Evolutionary conservation across 495 filamentous ascomycete genomes (phyloP).

Genomic region (Zalerion maritima): DNA sequence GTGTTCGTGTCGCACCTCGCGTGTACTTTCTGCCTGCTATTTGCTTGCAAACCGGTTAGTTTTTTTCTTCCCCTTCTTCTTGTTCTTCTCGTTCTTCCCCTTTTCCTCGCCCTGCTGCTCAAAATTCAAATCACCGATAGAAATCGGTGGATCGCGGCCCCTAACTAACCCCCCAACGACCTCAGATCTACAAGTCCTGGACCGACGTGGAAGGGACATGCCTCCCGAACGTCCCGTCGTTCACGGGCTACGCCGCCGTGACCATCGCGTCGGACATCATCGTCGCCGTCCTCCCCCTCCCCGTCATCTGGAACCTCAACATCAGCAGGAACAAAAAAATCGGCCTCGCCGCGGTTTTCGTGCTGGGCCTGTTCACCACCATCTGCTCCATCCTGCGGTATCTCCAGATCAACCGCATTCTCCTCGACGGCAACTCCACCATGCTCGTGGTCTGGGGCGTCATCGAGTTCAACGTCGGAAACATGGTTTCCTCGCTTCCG

Average conservation of each 20-base stretch:
- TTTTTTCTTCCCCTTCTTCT: neutral
- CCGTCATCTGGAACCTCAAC: slow-evolving; percentile 35
- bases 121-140: neutral
- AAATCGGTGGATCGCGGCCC: no score
- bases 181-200: slow-evolving; percentile 36
- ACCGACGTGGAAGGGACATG: slow-evolving; percentile 26
- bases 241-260: slow-evolving; percentile 37
- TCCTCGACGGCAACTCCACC: slow-evolving; percentile 40
- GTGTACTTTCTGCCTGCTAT: slow-evolving; percentile 34
- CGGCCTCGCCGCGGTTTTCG: slow-evolving; percentile 38
- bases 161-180: no score
- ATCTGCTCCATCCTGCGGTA: slow-evolving; percentile 41
- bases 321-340: slow-evolving; percentile 36
- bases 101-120: neutral
- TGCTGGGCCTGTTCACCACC: slow-evolving; percentile 44
- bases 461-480: slow-evolving; percentile 46
- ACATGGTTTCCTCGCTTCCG: slow-evolving; percentile 32
- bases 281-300: slow-evolving; percentile 39
- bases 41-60: slow-evolving; percentile 37
- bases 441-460: slow-evolving; percentile 44
- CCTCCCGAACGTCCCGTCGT: slow-evolving; percentile 33
- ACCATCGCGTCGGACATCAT: slow-evolving; percentile 38
- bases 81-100: neutral
- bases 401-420: slow-evolving; percentile 37
- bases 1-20: slow-evolving; percentile 34